Evolutionary conservation across 345 rosid genomes (phyloP).

Genomic region (Mallotus nudiflorus): DNA sequence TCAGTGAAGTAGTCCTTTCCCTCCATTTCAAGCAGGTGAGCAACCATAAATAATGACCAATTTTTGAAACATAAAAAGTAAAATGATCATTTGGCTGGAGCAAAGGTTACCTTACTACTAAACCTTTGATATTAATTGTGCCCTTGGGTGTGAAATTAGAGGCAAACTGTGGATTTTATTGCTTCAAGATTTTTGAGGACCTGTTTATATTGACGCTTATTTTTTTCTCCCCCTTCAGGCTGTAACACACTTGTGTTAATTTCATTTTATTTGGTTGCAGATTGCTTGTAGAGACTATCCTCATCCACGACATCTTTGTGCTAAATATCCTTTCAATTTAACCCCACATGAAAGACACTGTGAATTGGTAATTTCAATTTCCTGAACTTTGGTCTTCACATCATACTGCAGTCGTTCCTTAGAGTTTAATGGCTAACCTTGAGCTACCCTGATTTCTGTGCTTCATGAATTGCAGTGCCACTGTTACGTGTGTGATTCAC

Average conservation of each 20-base stretch:
- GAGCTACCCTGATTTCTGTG: constrained; percentile 6
- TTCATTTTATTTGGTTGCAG: constrained; percentile 39
- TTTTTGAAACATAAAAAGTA: neutral
- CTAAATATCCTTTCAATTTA: constrained; percentile 55
- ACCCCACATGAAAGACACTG: constrained; percentile 59
- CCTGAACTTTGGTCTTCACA: neutral
- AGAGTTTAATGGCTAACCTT: neutral
- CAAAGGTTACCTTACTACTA: neutral
- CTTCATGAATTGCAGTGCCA: constrained; percentile 62
- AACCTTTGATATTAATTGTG: neutral
- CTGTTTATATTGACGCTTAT: neutral
- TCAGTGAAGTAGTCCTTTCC: too few relatives aligned
- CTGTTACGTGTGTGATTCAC: constrained; percentile 84
- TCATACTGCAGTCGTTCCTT: neutral
- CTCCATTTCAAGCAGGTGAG: too few relatives aligned
- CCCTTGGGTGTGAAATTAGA: neutral
- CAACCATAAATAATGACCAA: neutral
- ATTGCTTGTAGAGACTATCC: constrained; percentile 93
- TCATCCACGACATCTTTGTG: constrained; percentile 81
- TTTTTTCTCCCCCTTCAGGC: too few relatives aligned
- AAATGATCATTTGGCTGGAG: neutral
- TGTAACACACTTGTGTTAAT: constrained; percentile 7
- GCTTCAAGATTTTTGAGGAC: neutral
- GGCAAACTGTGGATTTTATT: neutral
- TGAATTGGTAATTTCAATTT: constrained; percentile 49